Base-by-base conservation (phyloP, 805 yeast genomes). In the Myxozyma neotropica region DNA sequence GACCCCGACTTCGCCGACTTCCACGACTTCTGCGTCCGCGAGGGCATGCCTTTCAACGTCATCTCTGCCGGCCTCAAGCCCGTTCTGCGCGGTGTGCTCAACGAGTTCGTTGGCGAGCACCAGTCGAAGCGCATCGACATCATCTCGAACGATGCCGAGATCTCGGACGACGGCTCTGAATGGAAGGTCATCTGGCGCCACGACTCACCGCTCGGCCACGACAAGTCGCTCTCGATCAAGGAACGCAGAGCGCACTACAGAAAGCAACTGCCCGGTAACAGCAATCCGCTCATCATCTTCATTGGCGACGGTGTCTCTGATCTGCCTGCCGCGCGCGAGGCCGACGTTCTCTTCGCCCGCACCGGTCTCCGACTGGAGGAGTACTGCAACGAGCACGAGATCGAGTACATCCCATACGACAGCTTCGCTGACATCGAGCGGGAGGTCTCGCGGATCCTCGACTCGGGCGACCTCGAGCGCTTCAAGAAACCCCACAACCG, bases 271-370 rank as follows among this genome's bases (percentile, higher is more conserved):
- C 69, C 68, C 4, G 66, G 58, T 36, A 58, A 56, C 45, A 53
- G 55, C 24, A 26, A 51, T 31, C 86, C 86, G 0, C 72, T 81
- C 55, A 68, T 83, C 29, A 72, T 73, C 12, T 83, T 84, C 33
- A 74, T 83, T 59, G 87, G 87, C 8, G 80, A 82, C 40, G 88
- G 88, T 4, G 80, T 83, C 29, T 77, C 78, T n/a, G 80, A 77
- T 55, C 68, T 77, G 31, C 77, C 80, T 8, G 80, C 80, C 12
- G 80, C 80, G 3, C 68, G 73, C 23, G 75, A 75, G 65, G 79
- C 80, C 5, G 80, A 77, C 52, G 74, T 77, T 40, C 67, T 77
- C 54, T 77, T 77, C 66, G 80, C 80, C 26, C 74, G 80, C 57
- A 70, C 70, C 33, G 79, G 79, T 15, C 71, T 75, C 46, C 71